phyloP scores from a whole-genome alignment of 1,284 basidiomycete genomes.

The Leucoagaricus sp. region DNA sequence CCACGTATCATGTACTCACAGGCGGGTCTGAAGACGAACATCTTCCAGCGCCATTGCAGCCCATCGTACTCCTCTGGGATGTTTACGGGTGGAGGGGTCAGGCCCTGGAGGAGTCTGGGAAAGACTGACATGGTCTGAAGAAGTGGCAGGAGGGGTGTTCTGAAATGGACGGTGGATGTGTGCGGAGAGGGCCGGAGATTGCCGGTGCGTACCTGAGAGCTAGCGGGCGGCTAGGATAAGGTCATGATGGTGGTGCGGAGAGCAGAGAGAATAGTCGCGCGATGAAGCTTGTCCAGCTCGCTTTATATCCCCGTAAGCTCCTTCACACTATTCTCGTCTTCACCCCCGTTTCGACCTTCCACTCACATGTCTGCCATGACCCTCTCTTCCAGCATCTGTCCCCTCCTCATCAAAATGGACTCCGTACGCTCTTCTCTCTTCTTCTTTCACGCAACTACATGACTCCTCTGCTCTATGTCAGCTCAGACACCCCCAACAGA shows the following conservation, averaged over 20 bases:
- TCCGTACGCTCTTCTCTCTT: conserved; percentile 14
- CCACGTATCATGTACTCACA: conserved; percentile 41
- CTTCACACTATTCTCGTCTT: not conserved
- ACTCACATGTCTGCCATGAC: not conserved
- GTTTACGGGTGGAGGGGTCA: conserved; percentile 50
- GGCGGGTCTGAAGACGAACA: conserved; percentile 81
- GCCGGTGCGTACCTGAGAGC: not conserved
- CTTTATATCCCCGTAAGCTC: not conserved
- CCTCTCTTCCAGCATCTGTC: not conserved
- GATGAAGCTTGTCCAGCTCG: not conserved
- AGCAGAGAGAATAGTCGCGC: not conserved
- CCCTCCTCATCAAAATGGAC: conserved; percentile 19
- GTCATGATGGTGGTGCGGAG: not conserved
- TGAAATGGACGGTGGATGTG: not conserved
- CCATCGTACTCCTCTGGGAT: conserved; percentile 50
- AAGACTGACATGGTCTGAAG: conserved; percentile 28
- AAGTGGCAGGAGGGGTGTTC: not conserved
- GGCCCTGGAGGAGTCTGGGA: conserved; percentile 40
- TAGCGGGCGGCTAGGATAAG: not conserved
- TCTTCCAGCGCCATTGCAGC: conserved; percentile 69
- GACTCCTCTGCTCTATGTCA: conserved; percentile 4
- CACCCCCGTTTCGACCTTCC: not conserved
- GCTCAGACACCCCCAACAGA: conserved; percentile 48
- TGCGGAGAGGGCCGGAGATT: conserved; percentile 2
- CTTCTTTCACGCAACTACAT: not conserved